phyloP scores from a whole-genome alignment of 2,329 filamentous ascomycete species.

The Botrytis cinerea region DNA sequence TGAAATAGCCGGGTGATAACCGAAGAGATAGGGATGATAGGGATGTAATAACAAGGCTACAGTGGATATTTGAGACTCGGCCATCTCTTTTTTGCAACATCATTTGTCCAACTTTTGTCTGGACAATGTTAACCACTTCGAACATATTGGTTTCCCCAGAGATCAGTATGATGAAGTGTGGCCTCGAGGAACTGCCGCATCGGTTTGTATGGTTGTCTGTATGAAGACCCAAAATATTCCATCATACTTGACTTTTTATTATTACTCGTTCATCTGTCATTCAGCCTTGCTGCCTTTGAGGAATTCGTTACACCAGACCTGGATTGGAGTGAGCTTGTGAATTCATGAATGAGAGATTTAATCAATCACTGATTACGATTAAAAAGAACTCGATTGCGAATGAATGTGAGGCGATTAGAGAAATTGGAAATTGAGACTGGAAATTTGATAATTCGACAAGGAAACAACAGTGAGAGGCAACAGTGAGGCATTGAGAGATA shows the following conservation, averaged over 20 bases:
- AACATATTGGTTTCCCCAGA: slow-evolving; percentile 6
- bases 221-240: background rate
- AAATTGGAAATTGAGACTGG: background rate
- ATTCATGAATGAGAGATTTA: background rate
- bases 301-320: background rate
- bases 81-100: background rate
- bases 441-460: background rate
- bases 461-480: background rate
- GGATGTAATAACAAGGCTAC: slow-evolving; percentile 12
- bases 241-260: slow-evolving; percentile 8
- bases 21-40: slow-evolving; percentile 11
- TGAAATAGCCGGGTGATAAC: slow-evolving; percentile 12
- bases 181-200: slow-evolving; percentile 1
- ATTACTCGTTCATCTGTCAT: slow-evolving; percentile 4
- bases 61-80: slow-evolving; percentile 1
- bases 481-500: background rate
- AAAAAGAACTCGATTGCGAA: background rate
- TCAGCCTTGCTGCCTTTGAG: slow-evolving; percentile 12
- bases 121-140: background rate
- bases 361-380: background rate
- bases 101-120: slow-evolving; percentile 7
- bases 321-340: slow-evolving; percentile 1
- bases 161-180: slow-evolving; percentile 4
- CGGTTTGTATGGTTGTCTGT: slow-evolving; percentile 1
- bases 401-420: background rate